These are phyloP conservation scores for Fusarium aywerte DNA, from an alignment of 2,329 filamentous ascomycete species.

Conservation along the genomic window DNA sequence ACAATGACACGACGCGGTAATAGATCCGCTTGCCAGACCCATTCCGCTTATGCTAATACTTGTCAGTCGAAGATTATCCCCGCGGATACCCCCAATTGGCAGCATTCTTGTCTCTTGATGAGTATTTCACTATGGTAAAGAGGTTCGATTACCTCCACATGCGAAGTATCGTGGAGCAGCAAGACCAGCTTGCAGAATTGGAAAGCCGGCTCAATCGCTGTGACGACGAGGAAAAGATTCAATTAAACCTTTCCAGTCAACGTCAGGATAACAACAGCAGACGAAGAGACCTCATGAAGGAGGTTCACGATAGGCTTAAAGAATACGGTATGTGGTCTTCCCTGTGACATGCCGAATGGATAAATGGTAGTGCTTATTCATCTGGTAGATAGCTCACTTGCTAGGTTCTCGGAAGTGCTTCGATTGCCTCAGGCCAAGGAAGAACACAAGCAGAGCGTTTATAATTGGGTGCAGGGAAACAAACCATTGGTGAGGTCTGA, in stretches of 20 bases:
- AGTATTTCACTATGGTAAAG: not conserved
- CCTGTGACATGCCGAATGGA: rapidly evolving
- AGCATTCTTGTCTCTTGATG: not conserved
- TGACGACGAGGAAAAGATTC: not conserved
- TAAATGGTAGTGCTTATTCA: rapidly evolving
- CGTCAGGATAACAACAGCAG: not conserved
- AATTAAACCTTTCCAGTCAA: rapidly evolving
- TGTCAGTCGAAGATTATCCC: not conserved
- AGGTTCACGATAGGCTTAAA: not conserved
- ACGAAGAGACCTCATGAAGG: not conserved
- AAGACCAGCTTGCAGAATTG: not conserved
- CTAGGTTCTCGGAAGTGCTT: not conserved
- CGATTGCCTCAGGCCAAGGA: not conserved
- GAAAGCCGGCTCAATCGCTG: not conserved
- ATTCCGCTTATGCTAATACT: not conserved
- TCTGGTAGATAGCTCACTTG: not conserved
- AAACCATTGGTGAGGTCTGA: not conserved
- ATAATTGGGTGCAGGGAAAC: not conserved
- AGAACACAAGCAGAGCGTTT: not conserved
- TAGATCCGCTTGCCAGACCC: rapidly evolving
- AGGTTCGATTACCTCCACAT: not conserved
- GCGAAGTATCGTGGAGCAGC: not conserved
- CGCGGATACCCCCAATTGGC: not conserved
- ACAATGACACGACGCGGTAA: not conserved
- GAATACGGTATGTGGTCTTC: rapidly evolving